These are phyloP conservation scores for Cyclocybe cylindracea DNA, from an alignment of 768 basidiomycete genomes.

Conservation along the genomic window DNA sequence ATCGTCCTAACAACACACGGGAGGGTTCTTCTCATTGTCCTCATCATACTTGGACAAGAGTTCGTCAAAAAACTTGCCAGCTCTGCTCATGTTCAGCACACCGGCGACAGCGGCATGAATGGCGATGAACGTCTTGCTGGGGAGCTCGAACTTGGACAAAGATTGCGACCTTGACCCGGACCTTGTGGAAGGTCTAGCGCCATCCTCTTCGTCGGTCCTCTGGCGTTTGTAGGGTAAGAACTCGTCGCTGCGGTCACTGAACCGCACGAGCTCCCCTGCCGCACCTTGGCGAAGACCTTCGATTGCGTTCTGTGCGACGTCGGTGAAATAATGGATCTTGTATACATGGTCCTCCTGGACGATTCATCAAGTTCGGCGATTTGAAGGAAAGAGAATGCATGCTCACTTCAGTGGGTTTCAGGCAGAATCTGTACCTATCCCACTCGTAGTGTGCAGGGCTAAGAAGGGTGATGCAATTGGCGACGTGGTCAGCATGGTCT, in stretches of 20 bases:
- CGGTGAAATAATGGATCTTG: neutral
- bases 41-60: slow-evolving; percentile 5
- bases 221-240: neutral
- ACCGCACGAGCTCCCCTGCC: slow-evolving; percentile 8
- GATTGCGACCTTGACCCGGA: neutral
- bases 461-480: too few relatives aligned
- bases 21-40: neutral
- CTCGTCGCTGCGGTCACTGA: slow-evolving; percentile 13
- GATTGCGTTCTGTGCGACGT: slow-evolving; percentile 2
- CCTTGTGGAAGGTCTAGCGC: neutral
- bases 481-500: too few relatives aligned
- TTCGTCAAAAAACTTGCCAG: slow-evolving; percentile 17
- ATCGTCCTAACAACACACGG: slow-evolving; percentile 14
- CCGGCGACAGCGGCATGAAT: slow-evolving; percentile 18
- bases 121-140: slow-evolving; percentile 5
- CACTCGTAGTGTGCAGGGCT: too few relatives aligned
- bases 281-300: neutral
- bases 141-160: slow-evolving; percentile 9
- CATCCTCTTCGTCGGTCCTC: too few relatives aligned
- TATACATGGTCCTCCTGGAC: neutral
- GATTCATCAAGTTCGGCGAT: too few relatives aligned
- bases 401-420: too few relatives aligned
- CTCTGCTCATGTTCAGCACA: slow-evolving; percentile 14
- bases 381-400: too few relatives aligned
- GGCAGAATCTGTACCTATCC: too few relatives aligned